These are phyloP conservation scores for Diaporthe sp. DNA, from an alignment of 2,329 filamentous ascomycete species.

Conservation along the genomic window DNA sequence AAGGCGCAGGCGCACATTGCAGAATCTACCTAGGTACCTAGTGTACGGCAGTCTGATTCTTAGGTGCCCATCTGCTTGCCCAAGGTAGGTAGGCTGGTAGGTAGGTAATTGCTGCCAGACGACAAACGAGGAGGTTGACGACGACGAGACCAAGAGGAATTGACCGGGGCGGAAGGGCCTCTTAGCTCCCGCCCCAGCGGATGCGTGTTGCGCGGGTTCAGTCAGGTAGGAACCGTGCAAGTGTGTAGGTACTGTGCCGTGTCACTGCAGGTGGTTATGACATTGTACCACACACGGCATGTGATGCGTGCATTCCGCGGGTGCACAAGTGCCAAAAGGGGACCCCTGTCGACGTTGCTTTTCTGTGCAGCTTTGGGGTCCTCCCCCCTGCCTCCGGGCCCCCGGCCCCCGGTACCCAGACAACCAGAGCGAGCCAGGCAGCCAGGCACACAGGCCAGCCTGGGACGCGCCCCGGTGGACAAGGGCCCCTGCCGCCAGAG, in stretches of 20 bases:
- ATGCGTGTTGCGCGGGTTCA: neutral
- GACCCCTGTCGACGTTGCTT: neutral
- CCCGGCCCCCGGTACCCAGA: neutral
- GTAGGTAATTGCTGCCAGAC: too few species aligned
- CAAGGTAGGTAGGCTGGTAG: too few species aligned
- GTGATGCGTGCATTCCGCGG: neutral
- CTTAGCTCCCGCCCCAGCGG: slow-evolving; percentile 23
- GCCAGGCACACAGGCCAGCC: neutral
- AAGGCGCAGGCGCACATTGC: neutral
- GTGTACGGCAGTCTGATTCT: too few species aligned
- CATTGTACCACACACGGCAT: too few species aligned
- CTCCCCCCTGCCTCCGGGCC: neutral
- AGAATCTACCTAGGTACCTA: too few species aligned
- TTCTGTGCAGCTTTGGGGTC: neutral
- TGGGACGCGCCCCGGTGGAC: slow-evolving; percentile 1
- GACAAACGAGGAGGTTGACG: neutral
- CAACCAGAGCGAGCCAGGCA: neutral
- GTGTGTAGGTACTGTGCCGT: neutral
- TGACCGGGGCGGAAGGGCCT: slow-evolving; percentile 15
- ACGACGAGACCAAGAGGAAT: neutral
- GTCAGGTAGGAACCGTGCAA: neutral
- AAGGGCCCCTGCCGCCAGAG: slow-evolving; percentile 28
- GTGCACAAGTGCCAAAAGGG: neutral
- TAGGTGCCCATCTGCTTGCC: neutral
- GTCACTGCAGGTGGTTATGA: neutral